A percentile compares a stretch with the other conserved stretches of the same genome.
These are phyloP conservation scores for Gaeumannomyces tritici DNA, from an alignment of 2,329 filamentous ascomycete species.

Conservation along the genomic window DNA sequence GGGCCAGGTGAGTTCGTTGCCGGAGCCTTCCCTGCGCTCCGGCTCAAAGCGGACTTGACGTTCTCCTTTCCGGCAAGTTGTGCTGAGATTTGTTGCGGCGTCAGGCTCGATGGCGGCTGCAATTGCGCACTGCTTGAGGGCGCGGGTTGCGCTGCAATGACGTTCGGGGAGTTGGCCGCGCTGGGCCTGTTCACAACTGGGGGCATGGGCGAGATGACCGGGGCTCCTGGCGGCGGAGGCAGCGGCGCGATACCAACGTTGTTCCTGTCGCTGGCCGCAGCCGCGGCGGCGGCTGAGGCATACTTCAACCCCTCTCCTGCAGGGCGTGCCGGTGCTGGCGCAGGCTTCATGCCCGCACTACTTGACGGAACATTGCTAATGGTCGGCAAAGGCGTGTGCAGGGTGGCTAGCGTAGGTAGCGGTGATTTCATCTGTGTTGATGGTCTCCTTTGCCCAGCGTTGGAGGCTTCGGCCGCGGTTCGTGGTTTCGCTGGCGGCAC, in stretches of 20 bases:
- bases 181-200: constrained; percentile 41
- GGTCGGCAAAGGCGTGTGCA: constrained; percentile 64
- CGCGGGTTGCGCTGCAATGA: constrained; percentile 35
- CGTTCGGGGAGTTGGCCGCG: constrained; percentile 44
- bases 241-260: constrained; percentile 89
- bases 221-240: constrained; percentile 72
- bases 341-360: constrained; percentile 77
- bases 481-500: constrained; percentile 46
- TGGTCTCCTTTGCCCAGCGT: constrained; percentile 54
- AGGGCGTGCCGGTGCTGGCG: constrained; percentile 71
- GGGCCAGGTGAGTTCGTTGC: constrained; percentile 20
- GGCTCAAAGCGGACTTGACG: constrained; percentile 24
- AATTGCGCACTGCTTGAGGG: constrained; percentile 19
- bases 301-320: constrained; percentile 92
- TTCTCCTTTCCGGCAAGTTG: constrained; percentile 19
- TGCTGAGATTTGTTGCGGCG: constrained; percentile 15
- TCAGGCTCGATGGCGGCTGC: constrained; percentile 14
- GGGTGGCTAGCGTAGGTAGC: constrained; percentile 79
- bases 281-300: constrained; percentile 88
- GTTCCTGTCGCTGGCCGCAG: constrained; percentile 77
- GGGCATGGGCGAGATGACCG: constrained; percentile 28
- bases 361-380: constrained; percentile 45
- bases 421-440: constrained; percentile 91
- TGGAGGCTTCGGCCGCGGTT: constrained; percentile 37
- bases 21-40: constrained; percentile 33